These are phyloP conservation scores for Epichloe baconii DNA, from an alignment of 2,329 filamentous ascomycete species.

Conservation along the genomic window DNA sequence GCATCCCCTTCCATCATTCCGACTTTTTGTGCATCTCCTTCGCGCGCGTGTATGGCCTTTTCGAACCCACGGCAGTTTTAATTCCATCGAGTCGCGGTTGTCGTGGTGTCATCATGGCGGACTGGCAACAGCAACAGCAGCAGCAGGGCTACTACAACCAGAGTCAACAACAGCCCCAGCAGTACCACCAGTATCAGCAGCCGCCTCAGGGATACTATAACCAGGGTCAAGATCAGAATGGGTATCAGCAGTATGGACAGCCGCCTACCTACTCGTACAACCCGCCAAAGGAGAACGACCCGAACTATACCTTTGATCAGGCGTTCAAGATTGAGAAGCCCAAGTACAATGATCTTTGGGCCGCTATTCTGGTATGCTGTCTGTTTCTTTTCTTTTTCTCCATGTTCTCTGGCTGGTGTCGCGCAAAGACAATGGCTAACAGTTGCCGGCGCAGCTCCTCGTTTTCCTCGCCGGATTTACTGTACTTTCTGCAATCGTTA, in stretches of 20 bases:
- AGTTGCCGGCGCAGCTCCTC: conserved; percentile 40
- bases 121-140: neutral
- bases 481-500: conserved; percentile 60
- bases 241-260: conserved; percentile 15
- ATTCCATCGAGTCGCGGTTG: neutral
- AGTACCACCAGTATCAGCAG: conserved; percentile 3
- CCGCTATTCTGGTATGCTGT: conserved; percentile 54
- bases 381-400: neutral
- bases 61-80: no score
- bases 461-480: conserved; percentile 59
- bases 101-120: conserved; percentile 1
- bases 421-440: neutral
- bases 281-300: conserved; percentile 24
- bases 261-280: conserved; percentile 23
- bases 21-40: neutral
- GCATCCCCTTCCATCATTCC: neutral
- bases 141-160: conserved; percentile 1
- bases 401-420: no score
- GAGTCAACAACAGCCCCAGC: conserved; percentile 4
- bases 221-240: conserved; percentile 10
- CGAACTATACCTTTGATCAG: conserved; percentile 57
- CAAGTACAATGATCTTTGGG: conserved; percentile 89
- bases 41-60: neutral
- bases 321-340: conserved; percentile 70
- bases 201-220: conserved; percentile 8